phyloP scores from a whole-genome alignment of 2,329 filamentous ascomycete genomes.

The Aspergillus sp. region DNA sequence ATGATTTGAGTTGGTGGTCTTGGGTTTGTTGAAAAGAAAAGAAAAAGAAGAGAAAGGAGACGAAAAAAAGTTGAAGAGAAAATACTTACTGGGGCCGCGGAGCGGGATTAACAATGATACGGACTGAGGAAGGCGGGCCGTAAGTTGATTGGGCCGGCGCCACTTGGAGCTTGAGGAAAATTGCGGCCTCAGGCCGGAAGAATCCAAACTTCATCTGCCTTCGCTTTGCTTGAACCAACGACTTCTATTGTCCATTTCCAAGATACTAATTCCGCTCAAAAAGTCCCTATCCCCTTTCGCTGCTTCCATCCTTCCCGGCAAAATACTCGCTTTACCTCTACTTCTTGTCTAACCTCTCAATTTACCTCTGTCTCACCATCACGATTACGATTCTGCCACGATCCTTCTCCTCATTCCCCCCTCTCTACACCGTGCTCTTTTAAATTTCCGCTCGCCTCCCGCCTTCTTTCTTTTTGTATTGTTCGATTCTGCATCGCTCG shows the following conservation, averaged over 20 bases:
- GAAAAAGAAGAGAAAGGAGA: constrained; percentile 33
- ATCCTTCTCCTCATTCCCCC: constrained; percentile 18
- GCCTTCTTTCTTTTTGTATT: constrained; percentile 18
- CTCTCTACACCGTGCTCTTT: constrained; percentile 15
- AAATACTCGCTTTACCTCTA: constrained; percentile 17
- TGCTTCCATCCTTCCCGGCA: constrained; percentile 4
- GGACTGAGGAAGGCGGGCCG: constrained; percentile 27
- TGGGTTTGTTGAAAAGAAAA: constrained; percentile 52
- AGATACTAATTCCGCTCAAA: constrained; percentile 10
- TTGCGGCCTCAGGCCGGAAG: constrained; percentile 13
- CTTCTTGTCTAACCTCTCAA: constrained; percentile 33
- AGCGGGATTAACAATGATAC: constrained; percentile 39
- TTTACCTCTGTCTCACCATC: constrained; percentile 25
- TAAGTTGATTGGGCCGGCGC: constrained; percentile 33
- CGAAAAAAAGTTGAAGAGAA: constrained; percentile 23
- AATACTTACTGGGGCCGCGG: not conserved
- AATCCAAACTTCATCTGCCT: constrained; percentile 10
- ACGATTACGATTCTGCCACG: constrained; percentile 31
- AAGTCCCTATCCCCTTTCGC: constrained; percentile 9
- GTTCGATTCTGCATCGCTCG: not conserved
- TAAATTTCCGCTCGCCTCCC: constrained; percentile 15
- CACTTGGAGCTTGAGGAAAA: constrained; percentile 17
- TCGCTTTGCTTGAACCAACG: constrained; percentile 10
- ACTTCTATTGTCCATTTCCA: constrained; percentile 7
- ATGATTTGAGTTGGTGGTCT: constrained; percentile 79